Conservation (phyloP, 2,329 filamentous ascomycete species). For the Botrytis hyacinthi region DNA sequence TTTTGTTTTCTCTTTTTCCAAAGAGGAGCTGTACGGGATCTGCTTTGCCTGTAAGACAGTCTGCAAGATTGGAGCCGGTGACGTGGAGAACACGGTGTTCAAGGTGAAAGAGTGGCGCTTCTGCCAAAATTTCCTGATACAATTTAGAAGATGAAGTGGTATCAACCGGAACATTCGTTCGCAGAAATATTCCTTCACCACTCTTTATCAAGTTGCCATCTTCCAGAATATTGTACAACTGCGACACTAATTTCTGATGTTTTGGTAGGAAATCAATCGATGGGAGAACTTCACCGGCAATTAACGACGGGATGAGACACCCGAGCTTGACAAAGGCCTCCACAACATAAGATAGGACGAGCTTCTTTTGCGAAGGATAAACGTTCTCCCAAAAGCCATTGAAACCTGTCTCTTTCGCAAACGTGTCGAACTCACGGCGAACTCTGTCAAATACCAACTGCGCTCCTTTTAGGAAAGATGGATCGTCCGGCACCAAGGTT, state of each 20-base stretch:
- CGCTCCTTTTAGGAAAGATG: background rate
- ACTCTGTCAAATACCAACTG: background rate
- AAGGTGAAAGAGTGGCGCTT: conserved; percentile 32
- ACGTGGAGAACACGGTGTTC: conserved; percentile 33
- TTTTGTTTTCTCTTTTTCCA: conserved; percentile 24
- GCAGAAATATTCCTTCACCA: background rate
- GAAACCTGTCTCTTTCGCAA: background rate
- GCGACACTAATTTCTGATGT: background rate
- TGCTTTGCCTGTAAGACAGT: conserved; percentile 25
- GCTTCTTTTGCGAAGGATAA: background rate
- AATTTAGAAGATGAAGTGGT: conserved; percentile 26
- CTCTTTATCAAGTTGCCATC: background rate
- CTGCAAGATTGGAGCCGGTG: conserved; percentile 25
- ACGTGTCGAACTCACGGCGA: background rate
- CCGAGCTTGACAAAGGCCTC: background rate
- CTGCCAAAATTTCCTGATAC: conserved; percentile 33
- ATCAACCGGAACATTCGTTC: conserved; percentile 22
- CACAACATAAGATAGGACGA: background rate
- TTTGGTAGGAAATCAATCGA: background rate
- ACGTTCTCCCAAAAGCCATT: background rate
- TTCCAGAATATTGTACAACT: background rate
- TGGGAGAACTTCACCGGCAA: background rate
- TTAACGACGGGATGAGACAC: background rate
- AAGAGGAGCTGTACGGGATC: conserved; percentile 33
- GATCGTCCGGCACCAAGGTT: too few species aligned